Percentiles rank a stretch among this genome's conserved stretches.
Conservation (phyloP, 306 rosid genomes). For the Medicago truncatula region DNA sequence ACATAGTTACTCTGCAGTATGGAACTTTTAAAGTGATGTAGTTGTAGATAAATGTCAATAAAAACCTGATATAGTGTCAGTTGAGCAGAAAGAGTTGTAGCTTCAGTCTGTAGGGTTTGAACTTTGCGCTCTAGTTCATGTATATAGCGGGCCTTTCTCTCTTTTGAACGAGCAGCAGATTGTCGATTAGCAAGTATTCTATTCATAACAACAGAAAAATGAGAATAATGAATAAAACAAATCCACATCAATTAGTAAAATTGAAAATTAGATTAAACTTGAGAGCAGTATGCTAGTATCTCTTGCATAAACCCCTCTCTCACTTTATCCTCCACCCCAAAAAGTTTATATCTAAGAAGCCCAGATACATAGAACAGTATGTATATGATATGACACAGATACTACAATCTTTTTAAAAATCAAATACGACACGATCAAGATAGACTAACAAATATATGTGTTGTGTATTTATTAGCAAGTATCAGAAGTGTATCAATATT, state of each 20-base stretch:
- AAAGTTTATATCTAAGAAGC: neutral
- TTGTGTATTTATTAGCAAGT: neutral
- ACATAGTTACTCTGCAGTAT: neutral
- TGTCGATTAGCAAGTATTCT: slow-evolving; percentile 94
- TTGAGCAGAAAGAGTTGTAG: slow-evolving; percentile 93
- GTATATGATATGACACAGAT: neutral
- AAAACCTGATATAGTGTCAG: slow-evolving; percentile 87
- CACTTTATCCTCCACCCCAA: neutral
- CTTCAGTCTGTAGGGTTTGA: slow-evolving; percentile 94
- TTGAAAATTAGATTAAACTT: slow-evolving; percentile 10
- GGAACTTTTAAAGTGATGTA: slow-evolving; percentile 3
- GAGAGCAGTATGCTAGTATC: neutral
- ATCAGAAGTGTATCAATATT: neutral
- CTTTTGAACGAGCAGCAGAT: slow-evolving; percentile 95
- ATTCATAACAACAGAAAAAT: slow-evolving; percentile 23
- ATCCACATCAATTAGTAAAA: neutral
- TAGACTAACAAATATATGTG: neutral
- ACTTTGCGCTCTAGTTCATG: slow-evolving; percentile 95
- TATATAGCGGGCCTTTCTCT: slow-evolving; percentile 89
- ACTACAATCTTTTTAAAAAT: neutral
- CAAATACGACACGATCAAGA: neutral
- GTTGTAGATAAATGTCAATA: slow-evolving; percentile 24
- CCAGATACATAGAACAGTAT: neutral
- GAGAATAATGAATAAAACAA: slow-evolving; percentile 38
- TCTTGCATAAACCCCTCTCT: slow-evolving; percentile 1